phyloP scores from a whole-genome alignment of 441 rosid species.

The Hura crepitans region DNA sequence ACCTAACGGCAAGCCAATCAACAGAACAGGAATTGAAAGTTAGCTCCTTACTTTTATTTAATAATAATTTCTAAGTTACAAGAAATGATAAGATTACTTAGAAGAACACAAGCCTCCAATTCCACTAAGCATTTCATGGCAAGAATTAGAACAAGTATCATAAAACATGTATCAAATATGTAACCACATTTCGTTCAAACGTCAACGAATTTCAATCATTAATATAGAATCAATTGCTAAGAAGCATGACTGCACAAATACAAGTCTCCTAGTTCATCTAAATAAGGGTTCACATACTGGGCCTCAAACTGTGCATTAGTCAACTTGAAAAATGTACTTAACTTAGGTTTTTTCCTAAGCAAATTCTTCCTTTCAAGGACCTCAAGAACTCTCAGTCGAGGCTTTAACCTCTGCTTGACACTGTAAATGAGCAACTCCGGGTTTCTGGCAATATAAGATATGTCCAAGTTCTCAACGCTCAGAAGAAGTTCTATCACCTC shows the following conservation, averaged over 20 bases:
- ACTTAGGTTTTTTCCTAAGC: slow-evolving; percentile 18
- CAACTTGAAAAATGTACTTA: slow-evolving; percentile 21
- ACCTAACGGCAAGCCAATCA: not conserved
- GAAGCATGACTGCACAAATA: not conserved
- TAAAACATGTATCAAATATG: not conserved
- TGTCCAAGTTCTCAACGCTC: slow-evolving; percentile 5
- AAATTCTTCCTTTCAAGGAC: slow-evolving; percentile 32
- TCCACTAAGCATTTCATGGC: not conserved
- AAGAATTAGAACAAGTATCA: not conserved
- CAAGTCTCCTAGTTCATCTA: slow-evolving; percentile 20
- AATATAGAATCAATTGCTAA: not conserved
- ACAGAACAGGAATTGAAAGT: not conserved
- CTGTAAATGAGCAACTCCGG: slow-evolving; percentile 29
- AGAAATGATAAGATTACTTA: not conserved
- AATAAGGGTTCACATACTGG: slow-evolving; percentile 30
- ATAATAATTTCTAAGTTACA: not conserved
- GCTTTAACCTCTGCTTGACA: slow-evolving; percentile 30
- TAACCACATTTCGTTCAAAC: not conserved
- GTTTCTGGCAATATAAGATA: slow-evolving; percentile 20
- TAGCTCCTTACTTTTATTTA: not conserved
- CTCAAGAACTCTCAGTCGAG: slow-evolving; percentile 24
- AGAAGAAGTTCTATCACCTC: slow-evolving; percentile 16
- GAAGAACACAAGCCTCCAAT: not conserved
- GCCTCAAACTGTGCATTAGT: slow-evolving; percentile 17
- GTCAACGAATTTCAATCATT: no score